Conservation (phyloP, 2,329 filamentous ascomycete species). For the Penicillium griseofulvum region DNA sequence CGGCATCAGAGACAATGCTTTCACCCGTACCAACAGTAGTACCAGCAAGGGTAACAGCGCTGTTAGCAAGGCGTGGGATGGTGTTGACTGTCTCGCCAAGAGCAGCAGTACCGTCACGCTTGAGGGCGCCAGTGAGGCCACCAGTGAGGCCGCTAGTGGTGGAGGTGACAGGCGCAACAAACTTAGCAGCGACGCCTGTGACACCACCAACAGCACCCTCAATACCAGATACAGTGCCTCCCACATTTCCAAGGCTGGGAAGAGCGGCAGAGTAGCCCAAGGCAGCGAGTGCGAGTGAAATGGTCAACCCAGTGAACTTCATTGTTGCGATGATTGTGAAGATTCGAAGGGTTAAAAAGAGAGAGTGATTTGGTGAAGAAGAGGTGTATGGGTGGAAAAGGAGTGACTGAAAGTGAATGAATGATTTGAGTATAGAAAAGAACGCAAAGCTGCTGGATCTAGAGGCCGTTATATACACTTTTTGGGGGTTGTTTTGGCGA, state of each 20-base stretch:
- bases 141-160: neutral
- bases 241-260: constrained; percentile 15
- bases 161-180: neutral
- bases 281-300: constrained; percentile 33
- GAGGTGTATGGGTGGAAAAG: constrained; percentile 10
- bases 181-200: neutral
- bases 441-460: neutral
- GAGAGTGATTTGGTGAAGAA: constrained; percentile 22
- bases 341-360: constrained; percentile 19
- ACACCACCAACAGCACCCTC: constrained; percentile 3
- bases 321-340: constrained; percentile 23
- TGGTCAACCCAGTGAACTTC: constrained; percentile 38
- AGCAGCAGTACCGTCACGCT: constrained; percentile 9
- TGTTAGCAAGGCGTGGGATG: constrained; percentile 13
- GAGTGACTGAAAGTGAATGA: constrained; percentile 25
- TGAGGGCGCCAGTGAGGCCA: neutral
- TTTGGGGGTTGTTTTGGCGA: constrained; percentile 9
- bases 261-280: constrained; percentile 31
- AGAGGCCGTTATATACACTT: constrained; percentile 25
- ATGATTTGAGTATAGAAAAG: constrained; percentile 18
- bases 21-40: constrained; percentile 16
- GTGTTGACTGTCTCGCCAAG: neutral
- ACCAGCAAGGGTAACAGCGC: constrained; percentile 12
- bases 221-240: constrained; percentile 4
- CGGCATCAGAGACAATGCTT: constrained; percentile 11